Conservation (phyloP, 2,329 filamentous ascomycete species). For the Neofusicoccum umdonicola region DNA sequence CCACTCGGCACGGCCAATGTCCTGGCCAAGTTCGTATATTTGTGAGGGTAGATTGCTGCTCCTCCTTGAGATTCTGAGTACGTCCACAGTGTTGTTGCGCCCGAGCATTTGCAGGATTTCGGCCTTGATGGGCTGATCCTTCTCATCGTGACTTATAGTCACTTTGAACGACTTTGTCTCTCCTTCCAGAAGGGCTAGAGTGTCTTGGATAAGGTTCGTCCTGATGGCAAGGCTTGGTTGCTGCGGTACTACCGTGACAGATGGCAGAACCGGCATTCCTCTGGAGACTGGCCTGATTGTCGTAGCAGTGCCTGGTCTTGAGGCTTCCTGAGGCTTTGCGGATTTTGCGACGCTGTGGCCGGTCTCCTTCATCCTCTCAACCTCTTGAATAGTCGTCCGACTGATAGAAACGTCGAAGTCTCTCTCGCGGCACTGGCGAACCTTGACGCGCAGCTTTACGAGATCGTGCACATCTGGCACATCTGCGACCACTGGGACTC, state of each 20-base stretch:
- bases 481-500: constrained; percentile 7
- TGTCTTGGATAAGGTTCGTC: constrained; percentile 76
- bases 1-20: constrained; percentile 65
- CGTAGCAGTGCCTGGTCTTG: constrained; percentile 8
- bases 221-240: constrained; percentile 77
- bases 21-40: constrained; percentile 78
- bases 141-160: constrained; percentile 66
- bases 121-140: constrained; percentile 66
- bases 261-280: constrained; percentile 38
- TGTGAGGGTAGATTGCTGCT: constrained; percentile 78
- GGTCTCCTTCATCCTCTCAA: constrained; percentile 13
- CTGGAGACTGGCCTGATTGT: not conserved
- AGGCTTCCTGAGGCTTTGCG: not conserved
- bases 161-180: constrained; percentile 76
- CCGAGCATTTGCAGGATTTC: constrained; percentile 87
- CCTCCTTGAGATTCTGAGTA: constrained; percentile 70
- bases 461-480: not conserved
- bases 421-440: constrained; percentile 11
- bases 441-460: constrained; percentile 5
- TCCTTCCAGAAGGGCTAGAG: constrained; percentile 89
- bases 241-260: constrained; percentile 71
- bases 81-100: constrained; percentile 78
- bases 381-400: not conserved
- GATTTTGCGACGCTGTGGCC: constrained; percentile 4
- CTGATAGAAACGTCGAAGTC: constrained; percentile 13